A percentile compares a stretch with the other conserved stretches of the same genome.
phyloP scores from a whole-genome alignment of 306 rosid genomes.

The Vigna reflexopilosa region DNA sequence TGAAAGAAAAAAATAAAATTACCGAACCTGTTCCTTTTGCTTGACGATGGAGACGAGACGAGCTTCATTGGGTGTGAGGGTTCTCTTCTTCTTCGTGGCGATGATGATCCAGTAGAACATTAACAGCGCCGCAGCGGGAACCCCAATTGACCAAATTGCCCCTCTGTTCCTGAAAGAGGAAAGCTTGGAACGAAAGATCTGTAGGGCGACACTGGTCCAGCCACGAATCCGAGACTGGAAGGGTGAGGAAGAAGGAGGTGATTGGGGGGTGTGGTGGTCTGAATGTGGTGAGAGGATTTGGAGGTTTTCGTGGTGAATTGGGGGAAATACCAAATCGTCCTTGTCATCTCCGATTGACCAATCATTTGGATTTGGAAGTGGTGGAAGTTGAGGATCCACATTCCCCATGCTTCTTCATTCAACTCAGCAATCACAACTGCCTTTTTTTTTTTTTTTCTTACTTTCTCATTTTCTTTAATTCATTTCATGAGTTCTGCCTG shows the following conservation, averaged over 20 bases:
- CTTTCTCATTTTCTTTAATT: too few relatives aligned
- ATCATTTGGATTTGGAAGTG: not conserved
- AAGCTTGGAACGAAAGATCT: slow-evolving; percentile 57
- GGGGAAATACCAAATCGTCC: slow-evolving; percentile 45
- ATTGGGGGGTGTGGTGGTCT: not conserved
- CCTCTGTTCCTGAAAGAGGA: slow-evolving; percentile 44
- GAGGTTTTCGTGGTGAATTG: slow-evolving; percentile 54
- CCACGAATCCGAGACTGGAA: slow-evolving; percentile 41
- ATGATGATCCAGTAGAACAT: slow-evolving; percentile 54
- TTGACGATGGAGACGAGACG: slow-evolving; percentile 47
- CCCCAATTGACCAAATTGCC: slow-evolving; percentile 49
- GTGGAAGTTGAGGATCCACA: slow-evolving; percentile 14
- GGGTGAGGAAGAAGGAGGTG: slow-evolving; percentile 36
- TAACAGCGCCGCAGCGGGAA: slow-evolving; percentile 45
- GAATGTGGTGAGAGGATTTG: not conserved
- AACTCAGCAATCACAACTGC: not conserved
- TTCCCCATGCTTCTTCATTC: slow-evolving; percentile 28
- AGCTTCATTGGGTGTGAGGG: slow-evolving; percentile 34
- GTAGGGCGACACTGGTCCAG: slow-evolving; percentile 56
- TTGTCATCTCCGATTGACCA: slow-evolving; percentile 21
- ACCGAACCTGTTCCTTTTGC: slow-evolving; percentile 71
- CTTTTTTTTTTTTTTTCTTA: not conserved
- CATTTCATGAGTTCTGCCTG: too few relatives aligned
- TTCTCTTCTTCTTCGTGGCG: slow-evolving; percentile 42
- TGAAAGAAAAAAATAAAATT: not conserved